These are phyloP conservation scores for Ceratobasidium theobromae DNA, from an alignment of 1,284 basidiomycete species.

Conservation along the genomic window DNA sequence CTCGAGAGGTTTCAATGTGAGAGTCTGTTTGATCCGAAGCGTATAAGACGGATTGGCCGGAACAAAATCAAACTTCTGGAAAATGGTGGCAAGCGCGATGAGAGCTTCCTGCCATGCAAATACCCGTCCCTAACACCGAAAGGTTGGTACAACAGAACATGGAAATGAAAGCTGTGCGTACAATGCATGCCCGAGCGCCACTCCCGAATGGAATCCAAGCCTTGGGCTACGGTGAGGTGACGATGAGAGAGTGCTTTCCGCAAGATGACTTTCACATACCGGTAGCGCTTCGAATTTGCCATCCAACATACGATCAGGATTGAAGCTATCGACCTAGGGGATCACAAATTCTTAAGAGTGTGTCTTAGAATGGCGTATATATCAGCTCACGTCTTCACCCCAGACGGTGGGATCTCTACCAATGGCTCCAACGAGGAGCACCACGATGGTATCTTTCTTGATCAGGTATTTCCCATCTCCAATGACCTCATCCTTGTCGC, in stretches of 20 bases:
- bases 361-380: background rate
- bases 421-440: conserved; percentile 37
- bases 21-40: conserved; percentile 40
- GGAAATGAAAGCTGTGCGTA: background rate
- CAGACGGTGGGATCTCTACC: conserved; percentile 42
- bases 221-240: conserved; percentile 15
- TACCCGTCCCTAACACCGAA: conserved; percentile 35
- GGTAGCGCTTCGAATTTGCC: conserved; percentile 40
- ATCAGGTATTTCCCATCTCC: conserved; percentile 38
- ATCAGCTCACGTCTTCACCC: conserved; percentile 40
- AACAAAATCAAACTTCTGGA: conserved; percentile 41
- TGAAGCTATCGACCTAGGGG: conserved; percentile 34
- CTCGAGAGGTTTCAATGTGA: conserved; percentile 42
- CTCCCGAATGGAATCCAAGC: conserved; percentile 38
- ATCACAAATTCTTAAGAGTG: too few species aligned
- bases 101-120: conserved; percentile 42
- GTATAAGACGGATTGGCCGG: conserved; percentile 39
- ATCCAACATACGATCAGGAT: conserved; percentile 54
- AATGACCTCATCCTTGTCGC: conserved; percentile 37
- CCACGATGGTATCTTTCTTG: conserved; percentile 35
- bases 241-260: background rate
- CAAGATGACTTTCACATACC: background rate
- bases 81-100: conserved; percentile 41
- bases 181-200: conserved; percentile 41
- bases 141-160: background rate